Conservation (phyloP, 768 basidiomycete species). For the Dentipellis fragilis region DNA sequence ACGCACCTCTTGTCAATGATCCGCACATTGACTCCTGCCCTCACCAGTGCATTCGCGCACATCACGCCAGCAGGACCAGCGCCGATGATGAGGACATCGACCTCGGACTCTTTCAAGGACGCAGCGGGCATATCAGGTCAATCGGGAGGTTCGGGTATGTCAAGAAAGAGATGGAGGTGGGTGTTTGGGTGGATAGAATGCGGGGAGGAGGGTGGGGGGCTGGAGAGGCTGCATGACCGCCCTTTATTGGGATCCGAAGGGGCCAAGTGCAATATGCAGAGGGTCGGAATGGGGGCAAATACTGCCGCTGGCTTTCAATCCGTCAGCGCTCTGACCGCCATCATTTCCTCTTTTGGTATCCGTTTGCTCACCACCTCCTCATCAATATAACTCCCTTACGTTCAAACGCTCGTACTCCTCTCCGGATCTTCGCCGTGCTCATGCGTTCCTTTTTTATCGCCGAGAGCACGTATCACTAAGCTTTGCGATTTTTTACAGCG, state of each 20-base stretch:
- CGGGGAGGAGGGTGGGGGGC: background rate
- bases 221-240: background rate
- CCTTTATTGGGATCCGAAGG: background rate
- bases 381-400: too few relatives aligned
- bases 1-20: constrained; percentile 48
- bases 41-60: constrained; percentile 54
- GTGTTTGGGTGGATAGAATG: background rate
- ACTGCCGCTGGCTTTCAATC: background rate
- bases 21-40: constrained; percentile 45
- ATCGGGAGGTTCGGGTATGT: background rate
- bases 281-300: background rate
- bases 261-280: background rate
- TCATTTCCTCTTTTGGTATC: background rate
- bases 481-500: too few relatives aligned
- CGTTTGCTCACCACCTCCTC: background rate
- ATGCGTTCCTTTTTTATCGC: too few relatives aligned
- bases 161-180: background rate
- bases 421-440: too few relatives aligned
- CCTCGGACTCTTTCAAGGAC: constrained; percentile 24
- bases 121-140: background rate
- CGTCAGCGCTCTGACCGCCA: background rate
- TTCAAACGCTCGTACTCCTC: too few relatives aligned
- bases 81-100: constrained; percentile 54
- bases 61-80: constrained; percentile 58
- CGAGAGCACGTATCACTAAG: too few relatives aligned